Percentiles rank a stretch among this genome's conserved stretches.
Evolutionary conservation across 2,329 filamentous ascomycete species (phyloP).

Genomic region (Kalaharituber pfeilii): DNA sequence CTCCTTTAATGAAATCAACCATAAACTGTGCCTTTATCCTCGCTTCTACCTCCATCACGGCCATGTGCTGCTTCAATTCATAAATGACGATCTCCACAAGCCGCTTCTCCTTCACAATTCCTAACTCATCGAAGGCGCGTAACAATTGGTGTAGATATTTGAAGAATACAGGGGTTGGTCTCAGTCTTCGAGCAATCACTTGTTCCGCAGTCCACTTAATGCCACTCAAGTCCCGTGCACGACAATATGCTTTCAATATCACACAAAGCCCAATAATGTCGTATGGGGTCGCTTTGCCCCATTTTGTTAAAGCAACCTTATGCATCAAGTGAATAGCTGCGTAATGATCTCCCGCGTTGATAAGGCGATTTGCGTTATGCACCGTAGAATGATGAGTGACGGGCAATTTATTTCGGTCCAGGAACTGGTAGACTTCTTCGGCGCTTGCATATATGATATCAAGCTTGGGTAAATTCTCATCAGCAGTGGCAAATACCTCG

Average conservation of each 20-base stretch:
- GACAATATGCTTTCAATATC: slow-evolving; percentile 17
- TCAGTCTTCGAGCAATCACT: neutral
- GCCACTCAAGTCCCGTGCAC: slow-evolving; percentile 16
- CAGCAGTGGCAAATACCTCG: neutral
- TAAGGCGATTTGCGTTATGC: slow-evolving; percentile 16
- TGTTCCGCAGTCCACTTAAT: slow-evolving; percentile 17
- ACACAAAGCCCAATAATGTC: slow-evolving; percentile 19
- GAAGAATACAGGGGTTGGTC: neutral
- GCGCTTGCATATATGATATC: neutral
- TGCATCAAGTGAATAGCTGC: slow-evolving; percentile 17
- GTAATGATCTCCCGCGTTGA: slow-evolving; percentile 10
- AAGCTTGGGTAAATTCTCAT: neutral
- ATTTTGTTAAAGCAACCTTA: slow-evolving; percentile 14
- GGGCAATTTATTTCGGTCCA: slow-evolving; percentile 12
- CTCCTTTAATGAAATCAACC: neutral
- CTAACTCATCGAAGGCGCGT: neutral
- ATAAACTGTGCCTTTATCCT: neutral
- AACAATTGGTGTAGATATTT: neutral
- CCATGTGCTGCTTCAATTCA: neutral
- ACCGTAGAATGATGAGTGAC: slow-evolving; percentile 19
- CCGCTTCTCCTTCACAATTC: neutral
- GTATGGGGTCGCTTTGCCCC: slow-evolving; percentile 14
- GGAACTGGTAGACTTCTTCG: slow-evolving; percentile 15
- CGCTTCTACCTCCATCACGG: neutral
- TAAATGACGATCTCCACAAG: neutral